Conservation (phyloP, 2,329 filamentous ascomycete species). For the Helotiales sp. region DNA sequence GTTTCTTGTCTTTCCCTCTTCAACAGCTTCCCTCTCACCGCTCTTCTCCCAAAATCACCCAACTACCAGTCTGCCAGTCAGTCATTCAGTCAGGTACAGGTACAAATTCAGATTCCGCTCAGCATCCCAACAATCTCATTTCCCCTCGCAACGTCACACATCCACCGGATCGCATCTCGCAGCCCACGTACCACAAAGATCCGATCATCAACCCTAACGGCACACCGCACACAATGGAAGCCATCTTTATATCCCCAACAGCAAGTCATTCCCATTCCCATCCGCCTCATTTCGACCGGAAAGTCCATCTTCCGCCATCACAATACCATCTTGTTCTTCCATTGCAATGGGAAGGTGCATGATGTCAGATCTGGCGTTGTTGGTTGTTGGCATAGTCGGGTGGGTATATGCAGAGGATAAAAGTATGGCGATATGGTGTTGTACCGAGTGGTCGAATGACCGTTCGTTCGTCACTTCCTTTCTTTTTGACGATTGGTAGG, state of each 20-base stretch:
- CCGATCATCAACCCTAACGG: neutral
- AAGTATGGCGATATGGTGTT: neutral
- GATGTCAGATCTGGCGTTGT: neutral
- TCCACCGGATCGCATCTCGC: neutral
- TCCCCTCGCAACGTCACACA: neutral
- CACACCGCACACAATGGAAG: neutral
- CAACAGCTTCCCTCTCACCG: too few relatives aligned
- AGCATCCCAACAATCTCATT: neutral
- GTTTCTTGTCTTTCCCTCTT: neutral
- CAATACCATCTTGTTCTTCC: neutral
- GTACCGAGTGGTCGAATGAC: neutral
- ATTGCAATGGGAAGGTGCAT: neutral
- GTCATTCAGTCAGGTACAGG: too few relatives aligned
- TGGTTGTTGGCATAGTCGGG: neutral
- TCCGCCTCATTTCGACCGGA: neutral
- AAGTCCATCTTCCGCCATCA: neutral
- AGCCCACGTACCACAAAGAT: neutral
- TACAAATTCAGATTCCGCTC: too few relatives aligned
- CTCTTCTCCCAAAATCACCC: too few relatives aligned
- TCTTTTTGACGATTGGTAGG: too few relatives aligned
- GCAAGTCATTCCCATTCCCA: neutral
- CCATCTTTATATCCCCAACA: neutral
- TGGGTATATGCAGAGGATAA: neutral
- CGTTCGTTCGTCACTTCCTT: too few relatives aligned
- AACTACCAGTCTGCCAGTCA: too few relatives aligned